Percentiles rank a stretch among this genome's conserved stretches.
Evolutionary conservation across 73 alveolate genomes (phyloP).

Genomic region (Blepharisma japonicum): DNA sequence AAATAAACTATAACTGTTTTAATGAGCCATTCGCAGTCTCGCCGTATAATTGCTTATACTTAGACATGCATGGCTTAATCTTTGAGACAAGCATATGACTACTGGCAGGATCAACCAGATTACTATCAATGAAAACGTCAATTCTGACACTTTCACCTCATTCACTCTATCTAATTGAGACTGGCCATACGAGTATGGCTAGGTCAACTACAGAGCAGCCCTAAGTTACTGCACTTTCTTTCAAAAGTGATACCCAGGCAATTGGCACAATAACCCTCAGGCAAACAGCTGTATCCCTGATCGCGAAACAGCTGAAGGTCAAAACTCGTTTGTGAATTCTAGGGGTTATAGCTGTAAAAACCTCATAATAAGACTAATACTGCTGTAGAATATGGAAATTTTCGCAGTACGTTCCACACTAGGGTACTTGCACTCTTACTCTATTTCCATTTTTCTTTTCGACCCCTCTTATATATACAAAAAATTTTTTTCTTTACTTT

Average conservation of each 20-base stretch:
- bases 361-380: too few relatives aligned
- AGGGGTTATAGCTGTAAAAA: too few relatives aligned
- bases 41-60: constrained; percentile 91
- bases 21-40: constrained; percentile 99
- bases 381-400: too few relatives aligned
- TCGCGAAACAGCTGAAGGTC: constrained; percentile 51
- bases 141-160: constrained; percentile 14
- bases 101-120: constrained; percentile 99
- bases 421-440: too few relatives aligned
- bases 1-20: constrained; percentile 89
- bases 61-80: constrained; percentile 99
- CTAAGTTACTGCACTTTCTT: constrained; percentile 22
- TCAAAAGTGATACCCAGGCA: constrained; percentile 30
- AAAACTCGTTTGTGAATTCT: neutral
- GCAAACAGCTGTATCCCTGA: constrained; percentile 44
- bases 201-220: constrained; percentile 39
- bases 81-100: constrained; percentile 98
- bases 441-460: too few relatives aligned
- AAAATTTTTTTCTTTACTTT: too few relatives aligned
- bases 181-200: constrained; percentile 45
- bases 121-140: constrained; percentile 42
- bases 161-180: constrained; percentile 25
- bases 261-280: constrained; percentile 35
- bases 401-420: too few relatives aligned
- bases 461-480: too few relatives aligned